Conservation (phyloP, 768 basidiomycete genomes). For the Kwoniella pini region DNA sequence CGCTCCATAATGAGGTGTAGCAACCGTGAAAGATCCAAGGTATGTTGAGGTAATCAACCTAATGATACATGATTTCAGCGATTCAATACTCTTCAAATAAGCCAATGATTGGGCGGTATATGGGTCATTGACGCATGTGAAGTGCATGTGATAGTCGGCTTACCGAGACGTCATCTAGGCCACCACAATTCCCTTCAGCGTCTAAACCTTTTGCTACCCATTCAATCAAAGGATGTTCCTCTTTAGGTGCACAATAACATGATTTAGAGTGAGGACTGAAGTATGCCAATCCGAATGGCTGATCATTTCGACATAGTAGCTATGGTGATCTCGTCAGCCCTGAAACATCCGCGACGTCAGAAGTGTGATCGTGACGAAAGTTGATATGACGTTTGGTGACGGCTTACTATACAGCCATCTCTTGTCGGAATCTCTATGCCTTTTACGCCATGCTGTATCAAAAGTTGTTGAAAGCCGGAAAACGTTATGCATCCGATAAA, state of each 20-base stretch:
- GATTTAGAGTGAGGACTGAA: neutral
- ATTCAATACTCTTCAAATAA: neutral
- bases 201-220: neutral
- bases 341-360: too few relatives aligned
- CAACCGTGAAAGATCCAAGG: slow-evolving; percentile 12
- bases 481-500: slow-evolving; percentile 7
- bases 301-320: neutral
- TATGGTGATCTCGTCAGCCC: neutral
- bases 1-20: slow-evolving; percentile 4
- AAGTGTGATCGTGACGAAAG: too few relatives aligned
- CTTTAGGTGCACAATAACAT: slow-evolving; percentile 10
- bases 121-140: too few relatives aligned
- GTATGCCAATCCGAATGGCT: slow-evolving; percentile 6
- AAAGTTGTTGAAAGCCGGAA: neutral
- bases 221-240: neutral
- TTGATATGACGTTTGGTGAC: too few relatives aligned
- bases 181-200: slow-evolving; percentile 9
- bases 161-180: slow-evolving; percentile 4
- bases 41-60: slow-evolving; percentile 7
- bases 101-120: too few relatives aligned
- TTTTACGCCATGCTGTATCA: slow-evolving; percentile 4
- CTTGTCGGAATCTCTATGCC: neutral
- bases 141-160: too few relatives aligned
- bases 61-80: neutral
- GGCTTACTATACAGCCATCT: slow-evolving; percentile 12